Base-by-base conservation (phyloP, 352 stramenopile genomes). In the Pythium plurisporium region DNA sequence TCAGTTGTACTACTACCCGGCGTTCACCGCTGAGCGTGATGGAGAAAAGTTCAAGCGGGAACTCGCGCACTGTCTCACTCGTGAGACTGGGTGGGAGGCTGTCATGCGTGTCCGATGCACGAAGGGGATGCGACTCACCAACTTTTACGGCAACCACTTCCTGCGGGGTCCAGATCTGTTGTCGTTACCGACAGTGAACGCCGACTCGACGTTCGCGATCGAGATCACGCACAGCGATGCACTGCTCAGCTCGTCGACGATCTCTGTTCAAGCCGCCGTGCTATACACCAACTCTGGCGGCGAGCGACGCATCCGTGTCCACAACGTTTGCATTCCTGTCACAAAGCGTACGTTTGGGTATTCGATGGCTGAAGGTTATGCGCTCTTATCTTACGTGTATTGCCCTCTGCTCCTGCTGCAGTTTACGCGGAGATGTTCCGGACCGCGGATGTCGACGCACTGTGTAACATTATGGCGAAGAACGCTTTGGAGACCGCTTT, bases 131-230 rank as follows among this genome's bases (percentile, higher is more conserved):
- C 88, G 94, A n/a, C 89, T 99, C 42, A 86, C 83, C 27, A 98
- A 98, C 65, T 99, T 99, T 69, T 98, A 99, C 72, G 97, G 97
- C 64, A 99, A 99, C 68, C 98, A 98, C 62, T 98, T 97, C 68
- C 87, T 99, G 67, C 91, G 97, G 26, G 96, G 96, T 20, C 96
- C 93, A 3, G 97, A 99, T 71, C 79, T 99, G 0, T 72, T 99
- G 55, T 95, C 96, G 15, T 73, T 99, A 29, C 97, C 97, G 23
- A 99, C 97, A 47, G 95, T 86, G 68, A 96, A 97, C 53, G 76
- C 91, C 5, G 97, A 99, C 65, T 96, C 92, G 20, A 94, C 96
- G 5, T 99, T 98, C 70, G 96, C 79, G 2, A 88, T 99, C 59
- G 96, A 99, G 70, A 89, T 99, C 51, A 91, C 84, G 47, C 95